Evolutionary conservation across 2,329 filamentous ascomycete genomes (phyloP).

Genomic region (Nemania abortiva): DNA sequence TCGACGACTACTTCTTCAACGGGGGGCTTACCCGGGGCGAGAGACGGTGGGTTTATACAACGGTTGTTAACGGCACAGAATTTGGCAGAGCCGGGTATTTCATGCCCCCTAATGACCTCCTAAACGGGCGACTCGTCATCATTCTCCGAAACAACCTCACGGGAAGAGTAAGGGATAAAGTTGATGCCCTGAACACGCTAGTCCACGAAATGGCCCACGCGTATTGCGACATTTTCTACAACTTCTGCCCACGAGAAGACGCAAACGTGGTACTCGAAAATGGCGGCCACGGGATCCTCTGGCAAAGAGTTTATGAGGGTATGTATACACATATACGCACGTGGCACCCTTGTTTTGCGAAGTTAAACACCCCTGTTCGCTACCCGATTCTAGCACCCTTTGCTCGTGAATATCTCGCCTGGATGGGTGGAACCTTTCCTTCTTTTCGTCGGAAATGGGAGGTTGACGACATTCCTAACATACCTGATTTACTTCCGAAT

Average conservation of each 20-base stretch:
- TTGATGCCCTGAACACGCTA: not conserved
- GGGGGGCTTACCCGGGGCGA: not conserved
- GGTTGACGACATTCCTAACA: too few species aligned
- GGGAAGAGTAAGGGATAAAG: not conserved
- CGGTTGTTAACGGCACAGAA: not conserved
- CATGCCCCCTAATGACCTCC: too few species aligned
- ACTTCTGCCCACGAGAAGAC: not conserved
- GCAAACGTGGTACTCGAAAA: not conserved
- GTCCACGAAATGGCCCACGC: not conserved
- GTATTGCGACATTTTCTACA: not conserved
- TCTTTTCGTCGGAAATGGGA: too few species aligned
- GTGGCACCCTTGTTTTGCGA: not conserved
- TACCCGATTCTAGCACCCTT: too few species aligned
- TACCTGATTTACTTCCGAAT: too few species aligned
- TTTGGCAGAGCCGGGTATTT: not conserved
- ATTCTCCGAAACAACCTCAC: not conserved
- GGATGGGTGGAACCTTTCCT: too few species aligned
- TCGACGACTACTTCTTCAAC: conserved; percentile 17
- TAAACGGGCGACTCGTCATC: not conserved
- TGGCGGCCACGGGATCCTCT: not conserved
- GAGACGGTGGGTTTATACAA: not conserved
- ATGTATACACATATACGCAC: not conserved
- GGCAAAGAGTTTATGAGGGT: not conserved
- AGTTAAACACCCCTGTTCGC: not conserved
- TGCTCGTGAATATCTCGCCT: too few species aligned